phyloP scores from a whole-genome alignment of 768 basidiomycete species.

The Tylopilus rubrobrunneus region DNA sequence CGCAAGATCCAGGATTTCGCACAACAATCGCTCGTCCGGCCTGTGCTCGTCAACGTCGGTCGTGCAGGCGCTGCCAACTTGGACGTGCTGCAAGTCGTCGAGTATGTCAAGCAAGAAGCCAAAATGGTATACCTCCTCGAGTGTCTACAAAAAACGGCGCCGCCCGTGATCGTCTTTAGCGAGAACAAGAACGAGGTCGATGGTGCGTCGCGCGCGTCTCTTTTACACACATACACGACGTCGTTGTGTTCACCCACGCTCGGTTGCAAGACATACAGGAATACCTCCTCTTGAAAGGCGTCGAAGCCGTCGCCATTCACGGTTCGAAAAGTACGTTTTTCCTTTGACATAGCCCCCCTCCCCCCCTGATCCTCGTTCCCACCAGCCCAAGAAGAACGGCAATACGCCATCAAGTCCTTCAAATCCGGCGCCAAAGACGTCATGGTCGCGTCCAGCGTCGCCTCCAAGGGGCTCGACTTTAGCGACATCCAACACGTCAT shows the following conservation, averaged over 20 bases:
- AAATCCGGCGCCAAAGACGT: conserved; percentile 97
- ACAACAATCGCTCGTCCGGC: conserved; percentile 90
- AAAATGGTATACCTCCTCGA: conserved; percentile 99
- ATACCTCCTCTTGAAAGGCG: conserved; percentile 92
- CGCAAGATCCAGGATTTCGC: conserved; percentile 99
- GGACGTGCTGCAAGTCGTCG: conserved; percentile 94
- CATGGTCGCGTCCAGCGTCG: conserved; percentile 98
- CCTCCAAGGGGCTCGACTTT: conserved; percentile 97
- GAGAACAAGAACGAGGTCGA: conserved; percentile 99
- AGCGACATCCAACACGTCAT: conserved; percentile 99
- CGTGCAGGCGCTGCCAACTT: conserved; percentile 97
- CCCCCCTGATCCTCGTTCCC: background rate
- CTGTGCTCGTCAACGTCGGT: conserved; percentile 94
- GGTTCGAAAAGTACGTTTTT: conserved; percentile 81
- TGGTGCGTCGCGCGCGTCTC: conserved; percentile 45
- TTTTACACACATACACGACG: background rate
- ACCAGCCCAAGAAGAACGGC: conserved; percentile 94
- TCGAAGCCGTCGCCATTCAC: conserved; percentile 98
- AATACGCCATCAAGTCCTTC: conserved; percentile 98
- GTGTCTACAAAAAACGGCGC: conserved; percentile 96
- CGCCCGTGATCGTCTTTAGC: conserved; percentile 95
- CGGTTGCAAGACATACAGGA: conserved; percentile 86
- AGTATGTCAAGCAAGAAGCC: conserved; percentile 99
- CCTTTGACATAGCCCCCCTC: background rate
- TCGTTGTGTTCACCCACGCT: background rate